Evolutionary conservation across 1,284 basidiomycete genomes (phyloP), one percentile per base, ranked within the genome.

Genomic region (Fomitiporia mediterranea): DNA sequence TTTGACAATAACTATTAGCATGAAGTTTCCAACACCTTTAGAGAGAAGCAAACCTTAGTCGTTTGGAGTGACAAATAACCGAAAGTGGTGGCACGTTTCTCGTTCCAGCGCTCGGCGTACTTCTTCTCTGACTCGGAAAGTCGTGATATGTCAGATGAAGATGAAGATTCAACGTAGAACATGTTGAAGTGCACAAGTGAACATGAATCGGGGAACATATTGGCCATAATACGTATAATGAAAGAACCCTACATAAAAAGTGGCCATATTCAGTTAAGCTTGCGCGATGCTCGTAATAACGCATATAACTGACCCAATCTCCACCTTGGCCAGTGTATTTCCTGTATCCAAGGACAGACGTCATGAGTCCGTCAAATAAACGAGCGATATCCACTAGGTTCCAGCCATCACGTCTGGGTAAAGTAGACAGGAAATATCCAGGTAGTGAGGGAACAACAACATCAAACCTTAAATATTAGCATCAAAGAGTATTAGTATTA

Each of bases 391-490:
- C 60, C 13, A 55, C 58, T 11, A 64, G 30, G 17, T 55, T 61
- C 52, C 59, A 62, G 34, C 60, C 57, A 21, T 52, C 46, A 9
- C 60, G 57, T 25, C 54, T 53, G 3, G 62, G 62, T 6, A 59
- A 50, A 1, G 60, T 60, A 6, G 64, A 66, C 28, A 62, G 55
- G 38, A 64, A 63, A 48, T 60, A 63, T n/a, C 64, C 62, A 11
- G 64, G 63, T 32, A 65, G 53, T n/a, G 64, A 66, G 13, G 64
- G 64, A 6, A 62, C 52, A 30, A 66, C 58, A 5, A 66, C 50
- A 37, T 66, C 57, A 46, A 64, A 66, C 15, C 64, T 65, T n/a
- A n/a, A n/a, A n/a, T n/a, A n/a, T n/a, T n/a, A n/a, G n/a, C n/a
- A n/a, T n/a, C n/a, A n/a, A n/a, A n/a, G n/a, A n/a, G n/a, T n/a